These are phyloP conservation scores for Cordyceps pruinosa DNA, from an alignment of 2,329 filamentous ascomycete genomes.

Conservation along the genomic window DNA sequence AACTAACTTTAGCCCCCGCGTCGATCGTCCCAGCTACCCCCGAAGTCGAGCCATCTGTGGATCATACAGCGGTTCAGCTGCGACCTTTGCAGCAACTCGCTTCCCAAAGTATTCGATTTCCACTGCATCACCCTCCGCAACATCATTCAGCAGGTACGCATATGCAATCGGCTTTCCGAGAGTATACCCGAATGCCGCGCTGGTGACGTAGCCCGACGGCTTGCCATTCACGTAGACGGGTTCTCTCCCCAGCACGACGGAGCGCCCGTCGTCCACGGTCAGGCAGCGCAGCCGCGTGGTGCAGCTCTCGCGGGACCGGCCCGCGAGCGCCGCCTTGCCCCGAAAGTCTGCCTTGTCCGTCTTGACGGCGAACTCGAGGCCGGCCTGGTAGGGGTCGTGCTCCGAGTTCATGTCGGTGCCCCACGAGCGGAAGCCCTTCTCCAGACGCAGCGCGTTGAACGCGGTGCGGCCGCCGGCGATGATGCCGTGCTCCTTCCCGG, in stretches of 20 bases:
- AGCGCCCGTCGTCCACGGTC: constrained; percentile 48
- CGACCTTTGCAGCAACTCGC: constrained; percentile 46
- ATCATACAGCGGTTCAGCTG: constrained; percentile 39
- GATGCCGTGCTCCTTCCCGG: constrained; percentile 47
- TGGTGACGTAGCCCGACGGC: constrained; percentile 51
- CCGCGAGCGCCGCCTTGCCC: constrained; percentile 42
- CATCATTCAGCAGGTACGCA: constrained; percentile 44
- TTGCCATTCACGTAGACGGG: constrained; percentile 46
- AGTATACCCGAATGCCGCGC: constrained; percentile 53
- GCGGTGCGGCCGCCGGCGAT: constrained; percentile 52
- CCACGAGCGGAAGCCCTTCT: constrained; percentile 52
- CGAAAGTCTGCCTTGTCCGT: constrained; percentile 41
- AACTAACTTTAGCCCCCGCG: not conserved
- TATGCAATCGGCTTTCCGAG: constrained; percentile 53
- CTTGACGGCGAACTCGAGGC: constrained; percentile 44
- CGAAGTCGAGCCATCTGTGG: constrained; percentile 11
- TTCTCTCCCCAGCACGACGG: constrained; percentile 55
- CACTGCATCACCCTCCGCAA: constrained; percentile 42
- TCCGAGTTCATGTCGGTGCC: constrained; percentile 55
- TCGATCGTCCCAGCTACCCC: not conserved
- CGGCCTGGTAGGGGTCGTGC: constrained; percentile 54
- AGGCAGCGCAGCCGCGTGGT: constrained; percentile 39
- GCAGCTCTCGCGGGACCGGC: constrained; percentile 29
- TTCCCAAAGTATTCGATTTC: constrained; percentile 57
- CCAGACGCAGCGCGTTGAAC: constrained; percentile 51